Conservation (phyloP, 2,329 filamentous ascomycete species). For the Sordariomycetes sp. region DNA sequence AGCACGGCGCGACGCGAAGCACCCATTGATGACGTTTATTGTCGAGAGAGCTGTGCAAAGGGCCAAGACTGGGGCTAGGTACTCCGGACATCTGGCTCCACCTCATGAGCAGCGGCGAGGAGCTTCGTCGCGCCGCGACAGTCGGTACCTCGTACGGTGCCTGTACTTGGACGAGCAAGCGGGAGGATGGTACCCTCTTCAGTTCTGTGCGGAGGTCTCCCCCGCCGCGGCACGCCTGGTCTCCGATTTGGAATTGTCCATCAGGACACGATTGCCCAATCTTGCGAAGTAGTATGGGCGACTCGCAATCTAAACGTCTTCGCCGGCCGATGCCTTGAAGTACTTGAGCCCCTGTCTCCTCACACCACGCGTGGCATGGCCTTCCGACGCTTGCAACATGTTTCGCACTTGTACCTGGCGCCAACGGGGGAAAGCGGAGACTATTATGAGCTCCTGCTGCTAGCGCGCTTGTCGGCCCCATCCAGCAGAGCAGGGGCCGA, state of each 20-base stretch:
- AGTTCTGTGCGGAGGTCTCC: too few relatives aligned
- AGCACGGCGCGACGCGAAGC: too few relatives aligned
- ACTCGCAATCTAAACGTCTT: not conserved
- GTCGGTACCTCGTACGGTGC: too few relatives aligned
- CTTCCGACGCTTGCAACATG: not conserved
- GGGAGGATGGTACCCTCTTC: too few relatives aligned
- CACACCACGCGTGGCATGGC: not conserved
- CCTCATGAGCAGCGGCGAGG: too few relatives aligned
- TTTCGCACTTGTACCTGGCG: not conserved
- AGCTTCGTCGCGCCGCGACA: too few relatives aligned
- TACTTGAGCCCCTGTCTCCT: not conserved
- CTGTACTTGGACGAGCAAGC: too few relatives aligned
- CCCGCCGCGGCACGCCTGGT: too few relatives aligned
- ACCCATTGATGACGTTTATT: not conserved
- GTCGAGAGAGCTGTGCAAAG: not conserved
- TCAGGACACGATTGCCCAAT: too few relatives aligned
- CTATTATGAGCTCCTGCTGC: not conserved
- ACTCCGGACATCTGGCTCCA: not conserved
- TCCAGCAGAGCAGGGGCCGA: not conserved
- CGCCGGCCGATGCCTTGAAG: not conserved
- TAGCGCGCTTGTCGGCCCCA: not conserved
- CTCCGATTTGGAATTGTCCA: too few relatives aligned
- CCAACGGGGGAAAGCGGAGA: not conserved
- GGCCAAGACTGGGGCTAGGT: not conserved
- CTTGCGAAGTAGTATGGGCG: too few relatives aligned